Evolutionary conservation across 345 rosid species (phyloP).

Genomic region (Combretum micranthum): DNA sequence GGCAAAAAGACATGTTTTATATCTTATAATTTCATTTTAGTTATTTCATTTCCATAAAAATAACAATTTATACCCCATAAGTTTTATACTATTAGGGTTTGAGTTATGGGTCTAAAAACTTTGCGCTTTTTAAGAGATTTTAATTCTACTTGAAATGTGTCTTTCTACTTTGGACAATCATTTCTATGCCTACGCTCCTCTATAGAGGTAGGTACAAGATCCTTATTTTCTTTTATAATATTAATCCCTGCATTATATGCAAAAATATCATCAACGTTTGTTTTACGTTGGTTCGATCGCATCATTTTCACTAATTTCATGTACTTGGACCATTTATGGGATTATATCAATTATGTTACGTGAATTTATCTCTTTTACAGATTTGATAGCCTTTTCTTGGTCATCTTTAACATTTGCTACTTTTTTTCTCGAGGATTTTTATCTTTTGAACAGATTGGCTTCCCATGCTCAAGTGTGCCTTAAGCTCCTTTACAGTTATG

Average conservation of each 20-base stretch:
- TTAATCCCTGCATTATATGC: background rate
- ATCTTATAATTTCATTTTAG: background rate
- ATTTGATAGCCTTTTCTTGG: no score
- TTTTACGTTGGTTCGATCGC: background rate
- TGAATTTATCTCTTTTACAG: no score
- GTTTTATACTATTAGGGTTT: background rate
- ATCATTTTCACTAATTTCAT: no score
- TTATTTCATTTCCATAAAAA: background rate
- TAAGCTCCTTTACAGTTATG: no score
- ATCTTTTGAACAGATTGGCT: no score
- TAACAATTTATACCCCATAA: background rate
- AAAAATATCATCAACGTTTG: background rate
- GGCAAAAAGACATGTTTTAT: background rate
- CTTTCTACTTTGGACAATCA: conserved; percentile 2
- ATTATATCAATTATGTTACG: no score
- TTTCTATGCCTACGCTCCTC: background rate
- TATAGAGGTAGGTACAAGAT: background rate
- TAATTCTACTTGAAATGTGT: background rate
- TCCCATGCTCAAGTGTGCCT: no score
- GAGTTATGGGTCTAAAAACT: background rate
- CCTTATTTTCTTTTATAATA: background rate
- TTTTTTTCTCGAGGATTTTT: no score
- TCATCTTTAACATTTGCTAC: no score
- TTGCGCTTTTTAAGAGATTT: background rate
- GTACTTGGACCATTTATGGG: no score